Base-by-base conservation (phyloP, 192 early-diverging fungal genomes). In the Coemansia biformis region DNA sequence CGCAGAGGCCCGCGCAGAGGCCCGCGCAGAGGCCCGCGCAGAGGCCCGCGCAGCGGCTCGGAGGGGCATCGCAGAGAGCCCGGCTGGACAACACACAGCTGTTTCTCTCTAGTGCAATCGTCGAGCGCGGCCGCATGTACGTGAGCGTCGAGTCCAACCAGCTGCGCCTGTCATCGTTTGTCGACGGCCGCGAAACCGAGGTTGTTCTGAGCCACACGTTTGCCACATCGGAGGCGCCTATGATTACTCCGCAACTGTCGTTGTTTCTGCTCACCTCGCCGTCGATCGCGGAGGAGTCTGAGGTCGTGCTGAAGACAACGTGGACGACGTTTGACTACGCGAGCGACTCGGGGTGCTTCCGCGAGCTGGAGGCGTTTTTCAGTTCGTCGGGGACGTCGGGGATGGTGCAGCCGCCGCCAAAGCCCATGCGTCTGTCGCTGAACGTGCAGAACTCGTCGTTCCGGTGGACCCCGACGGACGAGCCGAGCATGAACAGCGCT, bases 401-500 rank as follows among this genome's bases (percentile, higher is more conserved):
- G 3, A 46, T 75, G 57, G 65, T 68, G 5, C 72, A 67, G 61
- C 66, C 72, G 10, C 72, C 72, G 24, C 72, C 72, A 6, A 75
- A 75, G 46, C 72, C 64, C 8, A 63, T 64, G 60, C 56, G 61
- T 5, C 28, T 75, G 48, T 75, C 65, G 38, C 57, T 75, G 9
- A 75, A 75, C 31, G 48, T 68, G 15, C 72, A 54, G 40, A 75
- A 75, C 38, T 64, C 72, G 24, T 75, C 72, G 30, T 48, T 68
- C 35, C 48, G 48, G 5, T 75, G 66, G 65, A 15, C 28, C 2
- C 72, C 71, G 4, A n/a, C 30, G 3, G 33, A 42, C 15, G 63
- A 62, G 19, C 55, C 63, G 30, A 46, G 42, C 33, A 52, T 74
- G 6, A 51, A 51, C 51, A 62, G 59, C 30, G 70, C 70, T 0